Conservation (phyloP, 2,329 filamentous ascomycete genomes). For the Colletotrichum sublineola region DNA sequence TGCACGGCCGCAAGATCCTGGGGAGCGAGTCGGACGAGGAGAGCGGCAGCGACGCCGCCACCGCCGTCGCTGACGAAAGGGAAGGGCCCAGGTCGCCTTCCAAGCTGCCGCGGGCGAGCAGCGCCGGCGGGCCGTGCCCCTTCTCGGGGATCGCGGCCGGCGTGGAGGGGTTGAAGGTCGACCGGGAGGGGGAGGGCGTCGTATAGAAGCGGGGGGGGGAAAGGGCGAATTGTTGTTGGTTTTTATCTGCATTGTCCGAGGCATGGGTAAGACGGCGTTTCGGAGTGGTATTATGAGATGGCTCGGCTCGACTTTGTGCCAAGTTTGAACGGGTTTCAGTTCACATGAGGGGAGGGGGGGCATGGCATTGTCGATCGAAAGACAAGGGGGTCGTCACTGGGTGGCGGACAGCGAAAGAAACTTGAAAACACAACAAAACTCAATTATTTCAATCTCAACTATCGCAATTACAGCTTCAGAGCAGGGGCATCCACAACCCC, state of each 20-base stretch:
- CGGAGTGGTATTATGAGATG: neutral
- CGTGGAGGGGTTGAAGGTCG: conserved; percentile 20
- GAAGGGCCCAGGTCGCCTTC: conserved; percentile 31
- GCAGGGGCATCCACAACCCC: neutral
- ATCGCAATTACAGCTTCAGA: neutral
- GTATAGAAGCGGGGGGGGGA: neutral
- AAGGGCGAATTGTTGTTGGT: neutral
- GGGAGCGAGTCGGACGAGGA: conserved; percentile 55
- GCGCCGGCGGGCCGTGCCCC: conserved; percentile 46
- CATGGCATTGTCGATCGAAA: too few species aligned
- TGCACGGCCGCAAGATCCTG: conserved; percentile 73
- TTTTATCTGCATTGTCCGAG: neutral
- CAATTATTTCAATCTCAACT: neutral
- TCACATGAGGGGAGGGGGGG: too few species aligned
- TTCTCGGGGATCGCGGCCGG: conserved; percentile 45
- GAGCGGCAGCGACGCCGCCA: conserved; percentile 10
- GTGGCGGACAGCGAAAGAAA: too few species aligned
- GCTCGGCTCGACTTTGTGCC: neutral
- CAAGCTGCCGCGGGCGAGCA: conserved; percentile 40
- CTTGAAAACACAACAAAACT: neutral
- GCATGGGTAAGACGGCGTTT: neutral
- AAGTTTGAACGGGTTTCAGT: too few species aligned
- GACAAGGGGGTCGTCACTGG: too few species aligned
- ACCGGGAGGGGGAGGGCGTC: conserved; percentile 2
- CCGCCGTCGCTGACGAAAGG: too few species aligned